phyloP scores from a whole-genome alignment of 768 basidiomycete species.

The Paxillus involutus region DNA sequence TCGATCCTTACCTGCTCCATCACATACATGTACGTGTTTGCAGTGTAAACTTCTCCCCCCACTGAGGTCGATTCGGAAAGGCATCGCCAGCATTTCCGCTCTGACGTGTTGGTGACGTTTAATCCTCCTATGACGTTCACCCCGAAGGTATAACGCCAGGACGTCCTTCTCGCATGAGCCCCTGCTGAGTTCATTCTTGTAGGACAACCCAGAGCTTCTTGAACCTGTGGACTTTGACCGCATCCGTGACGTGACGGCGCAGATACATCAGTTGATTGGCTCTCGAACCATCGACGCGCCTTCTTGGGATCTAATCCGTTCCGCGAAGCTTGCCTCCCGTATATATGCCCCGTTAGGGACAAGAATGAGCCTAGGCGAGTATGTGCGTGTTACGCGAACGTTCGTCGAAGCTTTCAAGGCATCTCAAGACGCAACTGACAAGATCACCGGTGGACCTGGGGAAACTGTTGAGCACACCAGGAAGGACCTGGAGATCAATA shows the following conservation, averaged over 20 bases:
- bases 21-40: conserved; percentile 65
- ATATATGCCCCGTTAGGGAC: conserved; percentile 91
- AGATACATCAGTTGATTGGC: conserved; percentile 68
- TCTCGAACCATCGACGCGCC: conserved; percentile 83
- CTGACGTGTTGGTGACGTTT: conserved; percentile 84
- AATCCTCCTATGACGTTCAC: conserved; percentile 67
- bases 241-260: conserved; percentile 60
- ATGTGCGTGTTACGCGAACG: conserved; percentile 70
- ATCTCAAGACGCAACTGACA: conserved; percentile 29
- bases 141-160: conserved; percentile 47
- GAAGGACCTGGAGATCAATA: conserved; percentile 29
- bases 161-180: background rate
- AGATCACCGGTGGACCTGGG: conserved; percentile 21
- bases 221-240: conserved; percentile 61
- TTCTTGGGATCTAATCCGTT: conserved; percentile 76
- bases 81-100: conserved; percentile 85
- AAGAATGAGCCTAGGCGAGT: conserved; percentile 79
- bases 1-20: conserved; percentile 76
- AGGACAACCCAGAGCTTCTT: conserved; percentile 74
- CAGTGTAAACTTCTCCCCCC: background rate
- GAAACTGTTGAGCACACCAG: conserved; percentile 22
- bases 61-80: conserved; percentile 34
- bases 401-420: conserved; percentile 78
- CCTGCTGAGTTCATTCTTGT: conserved; percentile 4
- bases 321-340: conserved; percentile 72